Conservation (phyloP, 805 yeast species). For the Pachysolen tannophilus region DNA sequence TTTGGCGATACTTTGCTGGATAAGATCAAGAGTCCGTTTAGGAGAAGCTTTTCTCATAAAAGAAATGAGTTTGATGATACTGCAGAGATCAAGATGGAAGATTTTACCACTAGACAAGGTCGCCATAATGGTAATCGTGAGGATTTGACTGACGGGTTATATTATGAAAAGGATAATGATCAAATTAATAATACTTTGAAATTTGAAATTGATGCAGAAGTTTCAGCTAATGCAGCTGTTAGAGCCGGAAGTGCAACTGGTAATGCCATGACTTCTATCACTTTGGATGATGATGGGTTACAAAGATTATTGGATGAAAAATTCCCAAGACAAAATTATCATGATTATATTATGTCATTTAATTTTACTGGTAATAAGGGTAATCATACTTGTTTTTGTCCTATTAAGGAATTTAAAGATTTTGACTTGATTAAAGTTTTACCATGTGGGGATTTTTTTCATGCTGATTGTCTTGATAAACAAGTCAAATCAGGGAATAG, state of each 20-base stretch:
- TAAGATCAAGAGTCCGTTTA: not conserved
- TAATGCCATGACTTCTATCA: slow-evolving; percentile 1
- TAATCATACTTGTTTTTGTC: too few species aligned
- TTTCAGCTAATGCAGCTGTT: not conserved
- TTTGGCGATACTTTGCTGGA: slow-evolving; percentile 3
- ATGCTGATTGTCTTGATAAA: slow-evolving; percentile 4
- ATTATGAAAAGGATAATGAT: not conserved
- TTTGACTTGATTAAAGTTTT: slow-evolving; percentile 4
- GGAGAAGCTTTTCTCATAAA: not conserved
- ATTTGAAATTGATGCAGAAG: too few species aligned
- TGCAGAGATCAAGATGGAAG: not conserved
- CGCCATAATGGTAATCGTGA: too few species aligned
- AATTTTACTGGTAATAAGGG: not conserved
- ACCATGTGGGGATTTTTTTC: slow-evolving; percentile 5
- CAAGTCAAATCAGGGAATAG: slow-evolving; percentile 2
- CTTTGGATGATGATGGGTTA: slow-evolving; percentile 1
- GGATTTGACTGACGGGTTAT: too few species aligned
- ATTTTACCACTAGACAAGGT: not conserved
- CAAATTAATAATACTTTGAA: not conserved
- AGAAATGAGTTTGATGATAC: not conserved
- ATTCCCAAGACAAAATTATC: not conserved
- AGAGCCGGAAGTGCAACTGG: not conserved
- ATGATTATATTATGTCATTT: not conserved
- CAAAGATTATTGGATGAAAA: slow-evolving; percentile 7
- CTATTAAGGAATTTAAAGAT: slow-evolving; percentile 3